Percentiles rank a stretch among this genome's conserved stretches.
Evolutionary conservation across 2,329 filamentous ascomycete species (phyloP).

Genomic region (Fusarium longipes): DNA sequence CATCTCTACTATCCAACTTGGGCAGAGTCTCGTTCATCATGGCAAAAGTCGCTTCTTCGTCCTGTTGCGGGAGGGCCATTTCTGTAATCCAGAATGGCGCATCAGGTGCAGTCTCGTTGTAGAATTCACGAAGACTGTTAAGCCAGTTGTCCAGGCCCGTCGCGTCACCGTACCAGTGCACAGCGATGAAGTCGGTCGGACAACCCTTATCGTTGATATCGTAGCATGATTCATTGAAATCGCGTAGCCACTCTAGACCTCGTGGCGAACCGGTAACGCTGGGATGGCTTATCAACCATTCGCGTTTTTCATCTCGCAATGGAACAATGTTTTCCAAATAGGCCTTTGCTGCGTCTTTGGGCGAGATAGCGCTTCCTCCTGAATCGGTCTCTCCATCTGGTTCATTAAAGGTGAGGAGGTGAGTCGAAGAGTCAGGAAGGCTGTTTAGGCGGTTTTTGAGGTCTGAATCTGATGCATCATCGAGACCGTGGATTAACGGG

Average conservation of each 20-base stretch:
- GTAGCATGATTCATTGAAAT: conserved; percentile 56
- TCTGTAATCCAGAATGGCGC: conserved; percentile 55
- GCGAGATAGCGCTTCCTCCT: conserved; percentile 54
- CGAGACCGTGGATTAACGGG: conserved; percentile 54
- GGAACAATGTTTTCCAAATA: conserved; percentile 54
- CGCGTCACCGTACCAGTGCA: conserved; percentile 57
- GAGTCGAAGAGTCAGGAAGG: conserved; percentile 51
- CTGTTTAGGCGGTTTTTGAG: conserved; percentile 44
- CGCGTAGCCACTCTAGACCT: conserved; percentile 54
- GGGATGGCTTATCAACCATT: conserved; percentile 56
- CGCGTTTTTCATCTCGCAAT: conserved; percentile 44
- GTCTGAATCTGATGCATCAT: conserved; percentile 47
- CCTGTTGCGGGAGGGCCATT: conserved; percentile 52
- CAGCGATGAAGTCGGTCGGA: conserved; percentile 55
- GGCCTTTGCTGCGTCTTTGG: conserved; percentile 53
- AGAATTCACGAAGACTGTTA: conserved; percentile 51
- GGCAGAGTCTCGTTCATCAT: conserved; percentile 56
- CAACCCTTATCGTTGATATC: conserved; percentile 53
- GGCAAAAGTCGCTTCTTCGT: conserved; percentile 49
- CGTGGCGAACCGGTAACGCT: conserved; percentile 54
- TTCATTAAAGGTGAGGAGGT: conserved; percentile 57
- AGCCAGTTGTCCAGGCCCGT: conserved; percentile 52
- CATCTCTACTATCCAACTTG: conserved; percentile 50
- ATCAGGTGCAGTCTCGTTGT: conserved; percentile 44
- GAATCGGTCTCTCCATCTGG: conserved; percentile 55